Evolutionary conservation across 1,284 basidiomycete genomes (phyloP).

Genomic region (Athelia psychrophila): DNA sequence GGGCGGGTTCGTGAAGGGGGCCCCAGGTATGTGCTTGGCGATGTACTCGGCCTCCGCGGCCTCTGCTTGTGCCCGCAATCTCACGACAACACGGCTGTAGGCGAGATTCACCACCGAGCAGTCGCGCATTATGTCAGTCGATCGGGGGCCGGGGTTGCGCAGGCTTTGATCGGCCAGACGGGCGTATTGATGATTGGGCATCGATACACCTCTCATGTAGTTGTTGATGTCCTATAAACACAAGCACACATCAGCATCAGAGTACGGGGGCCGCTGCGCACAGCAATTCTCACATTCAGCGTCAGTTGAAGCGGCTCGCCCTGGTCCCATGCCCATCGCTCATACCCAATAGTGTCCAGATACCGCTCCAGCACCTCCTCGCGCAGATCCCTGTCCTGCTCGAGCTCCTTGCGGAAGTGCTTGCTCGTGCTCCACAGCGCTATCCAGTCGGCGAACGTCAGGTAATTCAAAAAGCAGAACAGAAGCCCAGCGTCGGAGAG

Average conservation of each 20-base stretch:
- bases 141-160: conserved; percentile 32
- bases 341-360: conserved; percentile 67
- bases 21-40: conserved; percentile 7
- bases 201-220: conserved; percentile 74
- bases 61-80: conserved; percentile 73
- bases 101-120: conserved; percentile 61
- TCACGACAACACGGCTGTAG: conserved; percentile 71
- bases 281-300: conserved; percentile 44
- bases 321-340: conserved; percentile 57
- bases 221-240: conserved; percentile 61
- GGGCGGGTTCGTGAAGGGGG: neutral
- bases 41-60: conserved; percentile 28
- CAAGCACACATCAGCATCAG: conserved; percentile 4
- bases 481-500: conserved; percentile 49
- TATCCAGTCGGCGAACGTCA: conserved; percentile 70
- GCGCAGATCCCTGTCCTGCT: conserved; percentile 45
- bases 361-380: conserved; percentile 68
- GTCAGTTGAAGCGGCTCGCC: conserved; percentile 58
- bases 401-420: conserved; percentile 45
- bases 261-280: neutral
- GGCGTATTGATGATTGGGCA: conserved; percentile 69
- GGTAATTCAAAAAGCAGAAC: conserved; percentile 45
- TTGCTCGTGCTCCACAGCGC: conserved; percentile 52
- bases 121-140: conserved; percentile 39
- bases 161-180: conserved; percentile 52